Evolutionary conservation across 2,329 filamentous ascomycete species (phyloP).

Genomic region (Pseudopithomyces maydicus): DNA sequence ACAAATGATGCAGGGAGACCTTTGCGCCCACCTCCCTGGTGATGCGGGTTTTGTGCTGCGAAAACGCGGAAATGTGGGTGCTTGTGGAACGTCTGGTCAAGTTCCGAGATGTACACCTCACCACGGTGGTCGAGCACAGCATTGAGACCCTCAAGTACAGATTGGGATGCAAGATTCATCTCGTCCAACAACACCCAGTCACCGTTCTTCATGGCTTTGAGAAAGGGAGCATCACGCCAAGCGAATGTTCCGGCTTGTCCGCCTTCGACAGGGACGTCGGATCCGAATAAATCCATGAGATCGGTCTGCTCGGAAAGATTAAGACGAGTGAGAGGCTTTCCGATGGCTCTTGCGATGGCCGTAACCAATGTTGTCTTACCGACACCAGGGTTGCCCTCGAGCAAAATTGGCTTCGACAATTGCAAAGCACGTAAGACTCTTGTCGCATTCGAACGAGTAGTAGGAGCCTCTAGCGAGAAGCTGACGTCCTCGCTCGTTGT

Average conservation of each 20-base stretch:
- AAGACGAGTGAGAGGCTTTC: constrained; percentile 85
- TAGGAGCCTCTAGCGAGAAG: constrained; percentile 86
- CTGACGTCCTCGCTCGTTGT: constrained; percentile 59
- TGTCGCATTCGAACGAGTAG: constrained; percentile 88
- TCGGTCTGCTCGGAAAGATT: constrained; percentile 98
- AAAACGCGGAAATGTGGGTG: constrained; percentile 93
- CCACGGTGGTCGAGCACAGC: constrained; percentile 96
- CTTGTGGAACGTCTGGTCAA: constrained; percentile 90
- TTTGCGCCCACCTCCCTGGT: constrained; percentile 94
- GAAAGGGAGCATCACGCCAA: constrained; percentile 93
- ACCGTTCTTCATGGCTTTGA: constrained; percentile 94
- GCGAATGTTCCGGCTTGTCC: constrained; percentile 87
- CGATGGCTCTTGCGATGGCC: constrained; percentile 79
- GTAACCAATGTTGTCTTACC: constrained; percentile 94
- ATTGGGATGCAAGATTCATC: constrained; percentile 98
- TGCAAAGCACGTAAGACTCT: constrained; percentile 88
- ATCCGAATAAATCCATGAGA: constrained; percentile 95
- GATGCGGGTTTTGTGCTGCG: constrained; percentile 95
- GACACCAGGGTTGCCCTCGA: constrained; percentile 97
- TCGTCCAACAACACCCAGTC: constrained; percentile 97
- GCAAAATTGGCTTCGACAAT: constrained; percentile 84
- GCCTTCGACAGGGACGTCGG: constrained; percentile 94
- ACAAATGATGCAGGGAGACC: constrained; percentile 95
- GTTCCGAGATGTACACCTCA: constrained; percentile 91
- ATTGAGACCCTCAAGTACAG: constrained; percentile 93